Base-by-base conservation (phyloP, 2,329 filamentous ascomycete genomes). In the Colletotrichum tropicale region DNA sequence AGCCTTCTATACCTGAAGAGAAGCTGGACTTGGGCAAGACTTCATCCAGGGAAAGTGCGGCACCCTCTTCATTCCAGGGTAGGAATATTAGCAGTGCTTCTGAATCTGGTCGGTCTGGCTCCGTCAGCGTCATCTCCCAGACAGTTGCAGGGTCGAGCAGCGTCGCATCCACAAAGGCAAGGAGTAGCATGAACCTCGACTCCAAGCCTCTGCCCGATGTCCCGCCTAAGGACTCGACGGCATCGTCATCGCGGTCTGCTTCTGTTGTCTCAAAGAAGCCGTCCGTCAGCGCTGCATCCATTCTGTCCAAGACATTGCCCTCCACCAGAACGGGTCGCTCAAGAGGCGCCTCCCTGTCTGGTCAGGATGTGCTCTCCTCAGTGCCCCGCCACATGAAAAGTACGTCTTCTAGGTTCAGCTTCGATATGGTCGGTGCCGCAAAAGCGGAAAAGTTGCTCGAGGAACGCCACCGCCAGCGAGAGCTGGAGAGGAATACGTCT, bases 341-440 rank as follows among this genome's bases (percentile, higher is more conserved):
- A 2, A 87, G 89, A 48, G 89, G 91, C 70, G 81, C 87, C 5
- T 92, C 90, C n/a, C 75, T 88, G 2, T 89, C 89, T 0, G 81
- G 81, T 10, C 87, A 86, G 70, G 85, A 86, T 38, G 83, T 86
- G 2, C 82, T 87, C 3, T 89, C 88, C 8, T 87, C 89, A 2
- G 76, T 93, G 38, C 92, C 91, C 4, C 90, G 86, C 75, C 91
- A 93, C 77, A 93, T 93, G 91, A 93, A 93, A 83, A 96, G 94
- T 81, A 94, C 93, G 13, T 94, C 94, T 0, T 95, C 94, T 0
- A 88, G 94, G 16, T 96, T 96, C 81, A 96, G 94, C 80, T 96
- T 96, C 80, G 94, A 96, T 80, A 94, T 96, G 88, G 90, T 93
- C 18, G 93, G 93, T 7, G 91, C 91, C 8, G 93, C 93, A 16